Conservation (phyloP, 768 basidiomycete genomes). For the Podaxis sp. region DNA sequence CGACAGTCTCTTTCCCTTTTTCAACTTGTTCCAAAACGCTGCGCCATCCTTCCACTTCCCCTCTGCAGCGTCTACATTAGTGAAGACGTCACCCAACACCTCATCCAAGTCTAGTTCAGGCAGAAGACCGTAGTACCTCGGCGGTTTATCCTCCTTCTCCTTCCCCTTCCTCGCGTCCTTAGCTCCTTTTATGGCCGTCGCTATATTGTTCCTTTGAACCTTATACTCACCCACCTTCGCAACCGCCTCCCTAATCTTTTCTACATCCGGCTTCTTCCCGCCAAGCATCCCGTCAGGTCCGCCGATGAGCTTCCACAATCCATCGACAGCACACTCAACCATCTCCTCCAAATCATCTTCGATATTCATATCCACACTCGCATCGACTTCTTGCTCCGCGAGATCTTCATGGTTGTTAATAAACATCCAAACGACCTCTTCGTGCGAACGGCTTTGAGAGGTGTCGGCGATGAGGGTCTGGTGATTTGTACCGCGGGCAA, state of each 20-base stretch:
- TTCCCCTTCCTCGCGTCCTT: slow-evolving; percentile 23
- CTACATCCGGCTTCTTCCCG: slow-evolving; percentile 46
- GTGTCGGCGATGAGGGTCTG: slow-evolving; percentile 68
- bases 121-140: slow-evolving; percentile 77
- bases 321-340: slow-evolving; percentile 55
- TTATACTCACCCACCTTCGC: slow-evolving; percentile 36
- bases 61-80: slow-evolving; percentile 23
- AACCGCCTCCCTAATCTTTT: slow-evolving; percentile 55
- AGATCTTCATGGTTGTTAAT: slow-evolving; percentile 62
- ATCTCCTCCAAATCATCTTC: slow-evolving; percentile 43
- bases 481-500: slow-evolving; percentile 77
- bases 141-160: slow-evolving; percentile 28
- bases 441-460: slow-evolving; percentile 49
- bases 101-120: slow-evolving; percentile 63
- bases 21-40: slow-evolving; percentile 47
- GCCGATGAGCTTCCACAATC: slow-evolving; percentile 23
- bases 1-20: slow-evolving; percentile 41
- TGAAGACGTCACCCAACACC: slow-evolving; percentile 41
- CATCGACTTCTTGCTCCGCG: slow-evolving; percentile 55
- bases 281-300: slow-evolving; percentile 43
- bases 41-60: slow-evolving; percentile 18
- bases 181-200: slow-evolving; percentile 21
- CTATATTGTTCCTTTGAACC: slow-evolving; percentile 19
- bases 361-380: slow-evolving; percentile 56
- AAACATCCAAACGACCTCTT: slow-evolving; percentile 82